Percentiles rank a stretch among this genome's conserved stretches.
Evolutionary conservation across 106 monocot species (phyloP).

Genomic region (Cymbidium sinense): DNA sequence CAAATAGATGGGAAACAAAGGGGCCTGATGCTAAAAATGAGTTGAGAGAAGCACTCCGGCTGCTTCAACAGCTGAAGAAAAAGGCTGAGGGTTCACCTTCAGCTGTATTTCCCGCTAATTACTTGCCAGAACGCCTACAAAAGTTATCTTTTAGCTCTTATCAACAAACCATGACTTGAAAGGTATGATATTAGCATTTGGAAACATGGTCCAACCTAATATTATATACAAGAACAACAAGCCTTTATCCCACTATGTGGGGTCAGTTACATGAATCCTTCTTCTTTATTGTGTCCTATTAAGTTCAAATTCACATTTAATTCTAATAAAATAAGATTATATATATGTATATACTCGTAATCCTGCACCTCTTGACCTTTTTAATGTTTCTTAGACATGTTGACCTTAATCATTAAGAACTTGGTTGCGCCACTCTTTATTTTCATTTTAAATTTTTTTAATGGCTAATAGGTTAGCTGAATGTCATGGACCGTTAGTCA

Average conservation of each 20-base stretch:
- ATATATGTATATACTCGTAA: not conserved
- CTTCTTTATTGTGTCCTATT: no score
- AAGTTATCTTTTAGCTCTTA: slow-evolving; percentile 5
- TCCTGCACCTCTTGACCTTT: not conserved
- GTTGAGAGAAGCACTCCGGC: slow-evolving; percentile 56
- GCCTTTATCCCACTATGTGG: no score
- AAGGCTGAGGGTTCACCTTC: slow-evolving; percentile 37
- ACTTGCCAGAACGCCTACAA: slow-evolving; percentile 17
- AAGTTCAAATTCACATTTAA: no score
- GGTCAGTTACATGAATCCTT: no score
- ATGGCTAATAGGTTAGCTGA: not conserved
- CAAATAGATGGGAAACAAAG: slow-evolving; percentile 45
- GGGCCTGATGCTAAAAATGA: slow-evolving; percentile 46
- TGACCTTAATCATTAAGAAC: not conserved
- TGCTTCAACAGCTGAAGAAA: slow-evolving; percentile 57
- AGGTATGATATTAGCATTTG: slow-evolving; percentile 1
- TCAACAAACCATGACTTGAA: not conserved
- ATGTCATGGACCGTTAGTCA: not conserved
- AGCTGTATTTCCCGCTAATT: slow-evolving; percentile 55
- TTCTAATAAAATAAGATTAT: no score
- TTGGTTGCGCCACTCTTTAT: not conserved
- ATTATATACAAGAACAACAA: not conserved
- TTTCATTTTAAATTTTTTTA: not conserved
- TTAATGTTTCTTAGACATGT: not conserved
- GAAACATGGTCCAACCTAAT: not conserved